Conservation (phyloP, 257 asterid species). For the Solanum gracilifrons region DNA sequence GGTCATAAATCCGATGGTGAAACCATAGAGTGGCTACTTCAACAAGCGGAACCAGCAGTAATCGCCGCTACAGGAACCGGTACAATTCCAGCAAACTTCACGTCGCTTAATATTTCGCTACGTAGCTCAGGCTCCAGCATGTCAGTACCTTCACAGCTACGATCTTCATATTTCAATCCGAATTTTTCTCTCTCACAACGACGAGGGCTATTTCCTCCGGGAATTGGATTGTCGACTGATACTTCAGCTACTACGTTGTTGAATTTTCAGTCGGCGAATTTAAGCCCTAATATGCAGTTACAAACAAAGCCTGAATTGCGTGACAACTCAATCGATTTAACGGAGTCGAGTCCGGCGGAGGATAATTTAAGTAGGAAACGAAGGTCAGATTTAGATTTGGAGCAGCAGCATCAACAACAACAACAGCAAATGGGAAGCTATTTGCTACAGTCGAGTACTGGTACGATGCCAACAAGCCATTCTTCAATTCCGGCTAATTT, state of each 20-base stretch:
- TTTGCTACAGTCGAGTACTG: slow-evolving; percentile 56
- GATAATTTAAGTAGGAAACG: slow-evolving; percentile 50
- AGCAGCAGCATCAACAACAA: slow-evolving; percentile 20
- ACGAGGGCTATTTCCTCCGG: slow-evolving; percentile 44
- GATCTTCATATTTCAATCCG: slow-evolving; percentile 64
- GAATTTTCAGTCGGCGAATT: slow-evolving; percentile 44
- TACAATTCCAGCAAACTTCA: slow-evolving; percentile 89
- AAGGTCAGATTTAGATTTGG: slow-evolving; percentile 48
- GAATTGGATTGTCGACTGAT: slow-evolving; percentile 54
- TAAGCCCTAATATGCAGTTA: slow-evolving; percentile 32
- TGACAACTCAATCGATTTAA: slow-evolving; percentile 35
- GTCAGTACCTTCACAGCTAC: slow-evolving; percentile 85
- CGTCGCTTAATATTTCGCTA: slow-evolving; percentile 72
- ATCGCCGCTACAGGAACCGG: slow-evolving; percentile 98
- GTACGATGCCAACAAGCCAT: slow-evolving; percentile 64
- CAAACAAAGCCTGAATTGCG: slow-evolving; percentile 55
- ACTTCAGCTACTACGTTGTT: slow-evolving; percentile 40
- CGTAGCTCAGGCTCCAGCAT: slow-evolving; percentile 90
- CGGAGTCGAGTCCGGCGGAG: slow-evolving; percentile 39
- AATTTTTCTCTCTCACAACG: slow-evolving; percentile 46
- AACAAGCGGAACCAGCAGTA: slow-evolving; percentile 94
- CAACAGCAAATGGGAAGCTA: slow-evolving; percentile 69
- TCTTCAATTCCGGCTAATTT: slow-evolving; percentile 74
- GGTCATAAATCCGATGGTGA: slow-evolving; percentile 96
- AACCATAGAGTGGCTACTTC: slow-evolving; percentile 84